Conservation (phyloP, 2,329 filamentous ascomycete species). For the Botrytis cinerea region DNA sequence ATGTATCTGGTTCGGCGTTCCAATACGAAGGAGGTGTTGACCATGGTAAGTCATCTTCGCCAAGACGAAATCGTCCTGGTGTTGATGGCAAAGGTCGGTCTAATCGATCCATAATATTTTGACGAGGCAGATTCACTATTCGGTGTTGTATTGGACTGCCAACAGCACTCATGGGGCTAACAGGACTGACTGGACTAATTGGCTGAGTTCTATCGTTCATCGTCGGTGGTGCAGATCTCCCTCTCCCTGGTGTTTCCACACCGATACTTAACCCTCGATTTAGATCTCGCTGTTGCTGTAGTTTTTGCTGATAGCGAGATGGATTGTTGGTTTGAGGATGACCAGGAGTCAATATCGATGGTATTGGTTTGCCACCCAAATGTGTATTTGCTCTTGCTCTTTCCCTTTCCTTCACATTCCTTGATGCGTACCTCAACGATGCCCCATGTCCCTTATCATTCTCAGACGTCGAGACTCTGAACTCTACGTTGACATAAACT, state of each 20-base stretch:
- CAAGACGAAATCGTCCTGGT: conserved; percentile 40
- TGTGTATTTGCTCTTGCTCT: conserved; percentile 28
- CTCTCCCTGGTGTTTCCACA: conserved; percentile 29
- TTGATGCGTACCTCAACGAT: conserved; percentile 36
- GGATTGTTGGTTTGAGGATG: not conserved
- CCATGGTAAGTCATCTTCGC: conserved; percentile 41
- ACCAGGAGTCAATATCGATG: conserved; percentile 19
- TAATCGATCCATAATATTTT: conserved; percentile 5
- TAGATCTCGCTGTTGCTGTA: conserved; percentile 20
- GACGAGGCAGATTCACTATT: conserved; percentile 21
- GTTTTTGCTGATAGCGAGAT: conserved; percentile 10
- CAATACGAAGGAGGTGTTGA: conserved; percentile 38
- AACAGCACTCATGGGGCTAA: conserved; percentile 30
- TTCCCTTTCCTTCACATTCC: conserved; percentile 36
- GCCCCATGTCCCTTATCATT: conserved; percentile 33
- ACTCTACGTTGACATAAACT: conserved; percentile 38
- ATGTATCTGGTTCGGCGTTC: conserved; percentile 24
- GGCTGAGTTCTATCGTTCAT: conserved; percentile 30
- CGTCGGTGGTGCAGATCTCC: conserved; percentile 37
- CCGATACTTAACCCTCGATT: conserved; percentile 25
- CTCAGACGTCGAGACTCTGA: conserved; percentile 37
- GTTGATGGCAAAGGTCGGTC: conserved; percentile 35
- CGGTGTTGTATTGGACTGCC: conserved; percentile 27
- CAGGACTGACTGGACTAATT: conserved; percentile 29
- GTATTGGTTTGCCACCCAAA: conserved; percentile 12